Base-by-base conservation (phyloP, 768 basidiomycete species). In the Suillus americanus region DNA sequence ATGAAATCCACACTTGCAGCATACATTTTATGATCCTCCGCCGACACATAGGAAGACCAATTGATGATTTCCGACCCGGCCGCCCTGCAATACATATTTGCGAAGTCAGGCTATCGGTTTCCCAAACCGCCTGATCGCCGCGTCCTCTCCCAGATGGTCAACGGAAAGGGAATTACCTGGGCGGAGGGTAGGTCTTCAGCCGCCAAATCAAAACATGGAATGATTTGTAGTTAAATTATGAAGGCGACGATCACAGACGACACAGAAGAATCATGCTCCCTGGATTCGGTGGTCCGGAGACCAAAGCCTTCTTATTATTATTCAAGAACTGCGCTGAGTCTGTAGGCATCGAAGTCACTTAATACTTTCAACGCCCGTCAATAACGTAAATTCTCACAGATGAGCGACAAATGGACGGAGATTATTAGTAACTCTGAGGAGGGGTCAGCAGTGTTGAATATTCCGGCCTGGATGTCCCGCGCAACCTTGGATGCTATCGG, bases 191-290 rank as follows among this genome's bases (percentile, higher is more conserved):
- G 25, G 72, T 63, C 10, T 28, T 46, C 35, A 6, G 1, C 33
- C n/a, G 40, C 78, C 77, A 16, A n/a, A 50, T 54, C 13, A 16
- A 33, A 59, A 48, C 46, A 30, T 28, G 5, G 12, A 28, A 41
- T 59, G 38, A 16, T 59, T 10, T 41, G 25, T 20, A n/a, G 5
- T 35, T 37, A 8, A 48, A 9, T 30, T 61, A 53, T 16, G 6
- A 55, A 76, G 75, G 80, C 2, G 74, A 79, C n/a, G 80, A 74
- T 40, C 86, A 87, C 65, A 84, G 76, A 69, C 79, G 86, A 53
- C 85, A 87, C 62, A 74, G 83, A 64, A 85, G 79, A 66, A 77
- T 85, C 25, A 81, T 86, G 78, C 76, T 84, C 56, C 85, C 85
- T 3, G 85, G 83, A 3, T 87, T 87, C 64, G 84, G 85, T 61